These are phyloP conservation scores for Chytriomyces sp. DNA, from an alignment of 192 early-diverging fungal species.

Conservation along the genomic window DNA sequence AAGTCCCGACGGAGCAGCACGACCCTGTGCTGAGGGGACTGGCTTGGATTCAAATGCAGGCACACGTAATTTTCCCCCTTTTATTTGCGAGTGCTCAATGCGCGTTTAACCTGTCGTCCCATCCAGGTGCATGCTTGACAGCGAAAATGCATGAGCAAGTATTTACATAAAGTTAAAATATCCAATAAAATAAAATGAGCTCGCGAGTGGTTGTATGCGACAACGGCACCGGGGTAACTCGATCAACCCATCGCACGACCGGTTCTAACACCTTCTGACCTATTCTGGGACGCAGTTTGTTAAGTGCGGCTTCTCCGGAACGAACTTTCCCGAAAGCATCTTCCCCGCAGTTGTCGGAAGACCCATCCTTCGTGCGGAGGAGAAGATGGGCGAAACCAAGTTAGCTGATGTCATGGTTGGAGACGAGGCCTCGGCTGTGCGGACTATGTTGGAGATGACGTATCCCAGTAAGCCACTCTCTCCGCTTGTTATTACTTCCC, in stretches of 20 bases:
- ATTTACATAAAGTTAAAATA: background rate
- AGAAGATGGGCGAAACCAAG: conserved; percentile 74
- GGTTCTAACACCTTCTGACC: background rate
- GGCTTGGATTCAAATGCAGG: conserved; percentile 33
- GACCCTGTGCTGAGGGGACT: conserved; percentile 28
- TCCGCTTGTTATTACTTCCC: too few species aligned
- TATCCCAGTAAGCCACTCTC: conserved; percentile 70
- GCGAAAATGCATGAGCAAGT: background rate
- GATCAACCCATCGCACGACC: background rate
- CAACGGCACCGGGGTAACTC: conserved; percentile 61
- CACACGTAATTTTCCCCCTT: conserved; percentile 25
- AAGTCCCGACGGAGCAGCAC: conserved; percentile 21
- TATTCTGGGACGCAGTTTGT: conserved; percentile 73
- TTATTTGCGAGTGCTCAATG: background rate
- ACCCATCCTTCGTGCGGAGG: conserved; percentile 96
- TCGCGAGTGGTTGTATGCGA: conserved; percentile 62
- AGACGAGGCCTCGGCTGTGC: conserved; percentile 89
- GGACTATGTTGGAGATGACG: conserved; percentile 89
- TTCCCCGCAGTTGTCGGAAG: conserved; percentile 98
- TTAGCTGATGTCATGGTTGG: conserved; percentile 98
- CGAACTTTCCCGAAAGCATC: conserved; percentile 93
- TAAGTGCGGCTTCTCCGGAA: conserved; percentile 94
- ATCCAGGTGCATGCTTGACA: background rate
- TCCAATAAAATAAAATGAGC: conserved; percentile 22
- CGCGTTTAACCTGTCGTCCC: background rate